These are phyloP conservation scores for Penicillium carneum DNA, from an alignment of 2,329 filamentous ascomycete genomes.

Conservation along the genomic window DNA sequence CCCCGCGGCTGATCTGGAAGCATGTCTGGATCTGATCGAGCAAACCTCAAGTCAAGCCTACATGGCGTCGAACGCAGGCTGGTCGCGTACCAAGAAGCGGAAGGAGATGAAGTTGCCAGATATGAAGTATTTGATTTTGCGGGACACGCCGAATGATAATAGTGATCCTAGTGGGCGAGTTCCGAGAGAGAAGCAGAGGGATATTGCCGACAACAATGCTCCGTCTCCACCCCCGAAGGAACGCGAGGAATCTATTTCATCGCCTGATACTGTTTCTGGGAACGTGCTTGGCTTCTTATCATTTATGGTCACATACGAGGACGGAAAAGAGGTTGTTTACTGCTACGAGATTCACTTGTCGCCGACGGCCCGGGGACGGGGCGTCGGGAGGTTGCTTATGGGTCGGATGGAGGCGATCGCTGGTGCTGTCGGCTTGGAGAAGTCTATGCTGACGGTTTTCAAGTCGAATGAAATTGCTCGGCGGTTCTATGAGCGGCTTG, in stretches of 20 bases:
- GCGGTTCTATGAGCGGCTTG: conserved; percentile 59
- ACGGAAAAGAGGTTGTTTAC: conserved; percentile 65
- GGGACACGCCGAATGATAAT: conserved; percentile 15
- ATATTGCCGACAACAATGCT: background rate
- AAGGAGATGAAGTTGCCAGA: conserved; percentile 65
- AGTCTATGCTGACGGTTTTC: conserved; percentile 69
- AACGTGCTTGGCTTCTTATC: conserved; percentile 57
- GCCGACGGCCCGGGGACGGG: conserved; percentile 54
- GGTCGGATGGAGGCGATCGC: conserved; percentile 58
- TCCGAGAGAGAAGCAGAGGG: background rate
- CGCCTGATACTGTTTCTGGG: background rate
- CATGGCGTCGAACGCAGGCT: conserved; percentile 60
- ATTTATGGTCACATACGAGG: conserved; percentile 66
- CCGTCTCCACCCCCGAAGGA: background rate
- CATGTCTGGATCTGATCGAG: conserved; percentile 62
- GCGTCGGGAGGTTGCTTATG: conserved; percentile 62
- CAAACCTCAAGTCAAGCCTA: conserved; percentile 63
- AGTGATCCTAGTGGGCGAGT: background rate
- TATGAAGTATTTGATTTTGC: conserved; percentile 65
- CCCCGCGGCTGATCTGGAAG: conserved; percentile 51
- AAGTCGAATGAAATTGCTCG: conserved; percentile 58
- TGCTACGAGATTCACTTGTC: conserved; percentile 69
- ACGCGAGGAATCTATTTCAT: background rate
- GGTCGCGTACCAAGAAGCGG: conserved; percentile 61
- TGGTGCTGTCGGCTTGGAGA: conserved; percentile 56